phyloP scores from a whole-genome alignment of 495 filamentous ascomycete species.

The Astrothelium subdiscretum region DNA sequence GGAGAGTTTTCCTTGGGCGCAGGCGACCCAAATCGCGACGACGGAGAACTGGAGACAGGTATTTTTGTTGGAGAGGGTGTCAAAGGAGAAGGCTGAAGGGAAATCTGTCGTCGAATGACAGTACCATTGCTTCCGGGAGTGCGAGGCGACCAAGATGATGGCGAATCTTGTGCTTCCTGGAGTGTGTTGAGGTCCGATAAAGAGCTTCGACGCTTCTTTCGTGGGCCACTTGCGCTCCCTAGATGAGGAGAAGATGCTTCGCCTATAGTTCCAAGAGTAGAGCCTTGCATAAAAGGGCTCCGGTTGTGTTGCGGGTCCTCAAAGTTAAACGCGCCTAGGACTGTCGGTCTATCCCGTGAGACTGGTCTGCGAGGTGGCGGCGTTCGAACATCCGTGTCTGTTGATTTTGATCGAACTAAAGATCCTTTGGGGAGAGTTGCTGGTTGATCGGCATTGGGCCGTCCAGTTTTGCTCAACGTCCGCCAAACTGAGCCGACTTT shows the following conservation, averaged over 20 bases:
- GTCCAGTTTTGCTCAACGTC: constrained; percentile 74
- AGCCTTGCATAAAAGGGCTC: constrained; percentile 33
- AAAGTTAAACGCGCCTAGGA: constrained; percentile 46
- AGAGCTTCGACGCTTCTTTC: constrained; percentile 83
- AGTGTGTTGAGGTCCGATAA: constrained; percentile 70
- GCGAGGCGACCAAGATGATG: constrained; percentile 23
- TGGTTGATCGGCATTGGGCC: constrained; percentile 35
- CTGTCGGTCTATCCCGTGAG: constrained; percentile 36
- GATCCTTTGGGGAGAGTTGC: constrained; percentile 51
- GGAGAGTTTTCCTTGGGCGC: constrained; percentile 29
- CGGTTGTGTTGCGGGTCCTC: constrained; percentile 31
- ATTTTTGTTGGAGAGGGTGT: constrained; percentile 17
- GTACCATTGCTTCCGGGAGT: constrained; percentile 8
- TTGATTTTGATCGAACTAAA: constrained; percentile 67
- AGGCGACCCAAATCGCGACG: constrained; percentile 21
- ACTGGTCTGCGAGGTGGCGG: constrained; percentile 31
- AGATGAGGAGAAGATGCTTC: constrained; percentile 25
- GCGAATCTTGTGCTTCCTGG: constrained; percentile 13
- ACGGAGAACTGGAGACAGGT: constrained; percentile 17
- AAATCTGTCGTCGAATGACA: not conserved
- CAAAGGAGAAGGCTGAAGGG: constrained; percentile 12
- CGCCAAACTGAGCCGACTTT: constrained; percentile 73
- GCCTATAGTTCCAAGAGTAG: constrained; percentile 33
- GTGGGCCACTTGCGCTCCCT: constrained; percentile 18
- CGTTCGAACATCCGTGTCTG: constrained; percentile 52